Evolutionary conservation across 176 grass and related monocot genomes (phyloP), one percentile per base, ranked within the genome.

Genomic region (Aechmea fasciata): DNA sequence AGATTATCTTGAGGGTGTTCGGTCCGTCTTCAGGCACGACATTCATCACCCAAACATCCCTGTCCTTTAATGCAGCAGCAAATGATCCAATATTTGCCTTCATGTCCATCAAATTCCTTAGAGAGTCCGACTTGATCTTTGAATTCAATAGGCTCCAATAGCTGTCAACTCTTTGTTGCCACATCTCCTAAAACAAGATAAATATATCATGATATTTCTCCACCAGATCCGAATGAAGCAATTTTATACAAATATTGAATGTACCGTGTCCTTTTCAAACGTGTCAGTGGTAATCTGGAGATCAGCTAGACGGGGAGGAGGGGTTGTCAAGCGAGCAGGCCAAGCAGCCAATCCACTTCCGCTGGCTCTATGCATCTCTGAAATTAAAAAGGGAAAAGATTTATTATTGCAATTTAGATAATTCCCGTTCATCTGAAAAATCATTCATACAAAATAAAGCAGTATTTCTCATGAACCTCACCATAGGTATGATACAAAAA

Each of bases 81-180:
- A 96, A 96, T 80, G 93, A 96, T 68, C 93, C 93, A 78, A 92
- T 77, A 64, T 90, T 88, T 73, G 93, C 89, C 80, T 96, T 96
- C 93, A 96, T 96, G 77, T 96, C 93, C 93, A 96, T 96, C 53
- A 92, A 71, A 61, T 96, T 96, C 85, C 93, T 87, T 73, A 96
- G 81, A 63, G 83, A 71, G 26, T 96, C 79, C 57, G 83, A 69
- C 66, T 85, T 87, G 74, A 96, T 80, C 73, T 96, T 96, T 48
- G 79, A 10, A 48, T 76, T 50, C 77, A 96, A 57, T 69, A 96
- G 78, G 76, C 71, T 92, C 93, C 93, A 96, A 41, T 96, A 96
- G 3, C 78, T 89, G 17, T 85, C 86, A 73, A 96, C 89, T 66
- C 86, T 87, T 83, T 83, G 89, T 65, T 82, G 93, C 93, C 93